Base-by-base conservation (phyloP, 2,329 filamentous ascomycete genomes). In the Eutypa lata region DNA sequence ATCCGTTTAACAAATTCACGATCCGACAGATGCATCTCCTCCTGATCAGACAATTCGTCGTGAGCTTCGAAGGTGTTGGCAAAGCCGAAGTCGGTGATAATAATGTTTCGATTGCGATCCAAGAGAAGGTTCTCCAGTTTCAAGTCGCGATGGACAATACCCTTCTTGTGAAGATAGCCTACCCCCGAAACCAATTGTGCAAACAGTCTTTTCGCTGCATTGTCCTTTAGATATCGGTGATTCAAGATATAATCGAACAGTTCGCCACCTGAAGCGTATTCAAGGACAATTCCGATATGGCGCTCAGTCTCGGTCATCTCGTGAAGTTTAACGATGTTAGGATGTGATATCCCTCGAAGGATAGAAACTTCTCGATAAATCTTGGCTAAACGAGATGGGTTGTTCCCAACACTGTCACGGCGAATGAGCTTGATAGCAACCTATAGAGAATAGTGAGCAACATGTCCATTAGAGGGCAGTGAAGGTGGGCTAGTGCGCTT, bases 71-170 rank as follows among this genome's bases (percentile, higher is more conserved):
- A 99, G 0, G 92, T 97, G 72, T 99, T 99, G 61, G 94, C 94
- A 69, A 99, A 99, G 18, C 94, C 94, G 73, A 99, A 99, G 73
- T 99, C 94, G 16, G 94, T 99, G 68, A 99, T 99, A 74, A 99
- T 99, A 67, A 99, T 97, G 76, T 99, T 99, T 58, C 91, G 88
- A 68, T 99, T 97, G 57, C 93, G 88, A 73, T 99, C 94, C 49
- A 99, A 81, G 37, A 99, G 81, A 64, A 99, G 72, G 67, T 99
- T 99, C 74, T 99, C 94, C 46, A 99, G 80, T 74, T 99, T 99
- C 60, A 99, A 75, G 74, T 99, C 94, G 65, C 94, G 87, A 70
- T 99, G 94, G 14, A 99, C 94, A 61, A 99, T 99, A 56, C 94
- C 94, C 75, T 96, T 97, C 73, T 96, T 97, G 76, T 99, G 94